Evolutionary conservation across 2,329 filamentous ascomycete genomes (phyloP).

Genomic region (Aspergillus nomiae): DNA sequence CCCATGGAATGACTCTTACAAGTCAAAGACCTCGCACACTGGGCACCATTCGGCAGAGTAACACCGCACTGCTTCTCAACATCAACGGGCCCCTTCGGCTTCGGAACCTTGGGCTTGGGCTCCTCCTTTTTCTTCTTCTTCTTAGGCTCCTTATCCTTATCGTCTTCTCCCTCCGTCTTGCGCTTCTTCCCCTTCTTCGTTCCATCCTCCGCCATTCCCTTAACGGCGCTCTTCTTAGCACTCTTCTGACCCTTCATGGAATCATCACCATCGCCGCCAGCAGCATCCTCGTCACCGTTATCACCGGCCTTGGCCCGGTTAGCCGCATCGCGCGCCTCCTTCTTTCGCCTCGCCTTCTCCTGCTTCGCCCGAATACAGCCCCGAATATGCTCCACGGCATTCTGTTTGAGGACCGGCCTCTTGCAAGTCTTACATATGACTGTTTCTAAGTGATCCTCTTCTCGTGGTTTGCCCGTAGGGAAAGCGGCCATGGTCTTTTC

Average conservation of each 20-base stretch:
- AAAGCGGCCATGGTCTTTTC: conserved; percentile 77
- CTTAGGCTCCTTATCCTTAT: conserved; percentile 80
- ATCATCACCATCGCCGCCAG: conserved; percentile 42
- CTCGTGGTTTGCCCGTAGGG: conserved; percentile 75
- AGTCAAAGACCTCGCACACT: conserved; percentile 83
- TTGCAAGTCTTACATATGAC: conserved; percentile 94
- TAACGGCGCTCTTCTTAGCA: conserved; percentile 60
- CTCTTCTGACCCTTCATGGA: conserved; percentile 63
- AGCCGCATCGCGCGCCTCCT: conserved; percentile 70
- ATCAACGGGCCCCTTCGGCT: conserved; percentile 89
- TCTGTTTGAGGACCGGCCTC: conserved; percentile 76
- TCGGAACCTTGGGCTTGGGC: conserved; percentile 77
- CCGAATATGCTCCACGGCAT: conserved; percentile 76
- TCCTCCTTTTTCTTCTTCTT: conserved; percentile 96
- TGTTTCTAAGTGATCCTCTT: conserved; percentile 77
- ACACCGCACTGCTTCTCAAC: conserved; percentile 95
- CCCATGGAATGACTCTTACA: conserved; percentile 98
- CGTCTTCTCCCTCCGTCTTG: conserved; percentile 67
- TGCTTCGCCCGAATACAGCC: conserved; percentile 83
- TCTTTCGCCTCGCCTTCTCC: conserved; percentile 75
- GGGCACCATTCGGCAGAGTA: conserved; percentile 77
- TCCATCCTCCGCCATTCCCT: conserved; percentile 56
- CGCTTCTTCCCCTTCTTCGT: conserved; percentile 72
- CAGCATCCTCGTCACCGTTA: conserved; percentile 40
- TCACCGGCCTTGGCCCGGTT: conserved; percentile 60